phyloP scores from a whole-genome alignment of 345 rosid species.

The Lepidium africanum region DNA sequence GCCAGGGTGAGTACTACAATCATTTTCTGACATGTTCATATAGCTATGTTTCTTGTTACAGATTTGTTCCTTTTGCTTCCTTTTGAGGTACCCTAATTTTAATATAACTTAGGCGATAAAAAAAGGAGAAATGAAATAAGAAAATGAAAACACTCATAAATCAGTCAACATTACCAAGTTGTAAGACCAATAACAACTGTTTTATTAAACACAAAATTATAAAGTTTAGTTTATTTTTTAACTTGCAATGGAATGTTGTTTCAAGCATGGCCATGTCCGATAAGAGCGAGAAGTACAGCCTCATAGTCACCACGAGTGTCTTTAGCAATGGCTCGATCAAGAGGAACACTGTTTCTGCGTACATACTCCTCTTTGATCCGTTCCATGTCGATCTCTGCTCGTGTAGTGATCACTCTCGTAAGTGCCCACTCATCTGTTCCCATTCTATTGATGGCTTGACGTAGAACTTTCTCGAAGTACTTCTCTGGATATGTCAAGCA shows the following conservation, averaged over 20 bases:
- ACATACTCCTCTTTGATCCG: conserved; percentile 73
- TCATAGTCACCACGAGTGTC: conserved; percentile 80
- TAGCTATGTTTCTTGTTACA: too few species aligned
- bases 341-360: conserved; percentile 39
- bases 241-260: not conserved
- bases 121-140: not conserved
- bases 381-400: conserved; percentile 81
- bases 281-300: conserved; percentile 66
- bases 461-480: conserved; percentile 68
- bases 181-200: conserved; percentile 1
- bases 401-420: conserved; percentile 65
- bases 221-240: not conserved
- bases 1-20: too few species aligned
- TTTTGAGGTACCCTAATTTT: too few species aligned
- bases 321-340: conserved; percentile 54
- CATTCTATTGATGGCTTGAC: conserved; percentile 57
- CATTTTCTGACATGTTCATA: too few species aligned
- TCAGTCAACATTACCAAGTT: conserved; percentile 2
- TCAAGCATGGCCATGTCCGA: conserved; percentile 56
- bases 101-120: too few species aligned
- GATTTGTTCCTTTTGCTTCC: too few species aligned
- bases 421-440: conserved; percentile 90
- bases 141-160: conserved; percentile 1
- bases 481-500: conserved; percentile 79
- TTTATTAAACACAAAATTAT: not conserved